phyloP scores from a whole-genome alignment of 2,329 filamentous ascomycete genomes.

The Parasarocladium wereldwijsianum region DNA sequence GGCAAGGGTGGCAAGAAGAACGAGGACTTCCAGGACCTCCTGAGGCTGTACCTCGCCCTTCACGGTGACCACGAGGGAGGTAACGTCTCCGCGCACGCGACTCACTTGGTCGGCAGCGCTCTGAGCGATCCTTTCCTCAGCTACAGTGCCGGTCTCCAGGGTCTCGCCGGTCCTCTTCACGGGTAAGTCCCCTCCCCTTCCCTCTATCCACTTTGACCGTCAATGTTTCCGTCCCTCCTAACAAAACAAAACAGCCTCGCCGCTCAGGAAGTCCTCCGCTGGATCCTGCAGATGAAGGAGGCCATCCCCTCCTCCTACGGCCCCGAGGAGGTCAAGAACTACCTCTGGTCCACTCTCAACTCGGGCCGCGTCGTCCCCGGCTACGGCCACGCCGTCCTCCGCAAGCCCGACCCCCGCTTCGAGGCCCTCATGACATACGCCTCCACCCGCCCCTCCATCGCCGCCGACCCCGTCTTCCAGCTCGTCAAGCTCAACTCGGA shows the following conservation, averaged over 20 bases:
- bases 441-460: slow-evolving; percentile 68
- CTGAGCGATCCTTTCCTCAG: slow-evolving; percentile 91
- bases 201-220: not conserved
- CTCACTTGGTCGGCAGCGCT: slow-evolving; percentile 87
- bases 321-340: slow-evolving; percentile 70
- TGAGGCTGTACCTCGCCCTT: slow-evolving; percentile 86
- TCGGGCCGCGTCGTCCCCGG: slow-evolving; percentile 88
- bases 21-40: slow-evolving; percentile 87
- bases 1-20: slow-evolving; percentile 80
- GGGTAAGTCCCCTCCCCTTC: slow-evolving; percentile 26
- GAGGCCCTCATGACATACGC: slow-evolving; percentile 96
- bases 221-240: not conserved
- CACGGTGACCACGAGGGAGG: slow-evolving; percentile 98
- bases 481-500: slow-evolving; percentile 88
- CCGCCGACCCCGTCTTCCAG: slow-evolving; percentile 77
- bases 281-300: slow-evolving; percentile 93
- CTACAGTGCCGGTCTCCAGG: slow-evolving; percentile 90
- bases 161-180: slow-evolving; percentile 68
- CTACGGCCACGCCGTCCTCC: slow-evolving; percentile 89
- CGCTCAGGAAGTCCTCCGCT: slow-evolving; percentile 91
- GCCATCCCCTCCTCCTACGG: slow-evolving; percentile 64
- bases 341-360: slow-evolving; percentile 87
- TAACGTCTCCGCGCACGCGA: slow-evolving; percentile 91
- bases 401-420: slow-evolving; percentile 94
- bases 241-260: slow-evolving; percentile 50